phyloP scores from a whole-genome alignment of 257 asterid species.

The Salvia splendens region DNA sequence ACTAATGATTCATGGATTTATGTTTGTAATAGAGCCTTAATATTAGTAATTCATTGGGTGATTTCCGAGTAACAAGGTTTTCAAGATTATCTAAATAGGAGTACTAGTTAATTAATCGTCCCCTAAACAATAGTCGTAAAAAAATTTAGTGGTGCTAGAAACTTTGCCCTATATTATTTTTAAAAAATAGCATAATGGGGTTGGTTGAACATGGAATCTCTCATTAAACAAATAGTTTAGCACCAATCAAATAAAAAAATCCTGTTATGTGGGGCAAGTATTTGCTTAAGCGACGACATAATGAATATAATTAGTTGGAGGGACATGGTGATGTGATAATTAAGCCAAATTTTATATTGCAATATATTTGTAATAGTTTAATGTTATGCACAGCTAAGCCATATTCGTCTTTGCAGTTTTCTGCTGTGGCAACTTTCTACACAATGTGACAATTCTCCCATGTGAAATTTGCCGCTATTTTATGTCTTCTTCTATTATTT shows the following conservation, averaged over 20 bases:
- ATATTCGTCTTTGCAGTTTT: slow-evolving; percentile 15
- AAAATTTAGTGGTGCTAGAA: neutral
- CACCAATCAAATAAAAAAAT: slow-evolving; percentile 14
- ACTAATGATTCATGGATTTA: neutral
- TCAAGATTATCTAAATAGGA: too few species aligned
- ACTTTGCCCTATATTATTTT: neutral
- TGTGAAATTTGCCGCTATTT: slow-evolving; percentile 22
- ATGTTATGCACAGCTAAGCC: slow-evolving; percentile 34
- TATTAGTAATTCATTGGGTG: too few species aligned
- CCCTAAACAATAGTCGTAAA: neutral
- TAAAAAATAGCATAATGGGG: slow-evolving; percentile 19
- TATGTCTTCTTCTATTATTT: too few species aligned
- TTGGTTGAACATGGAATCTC: slow-evolving; percentile 32
- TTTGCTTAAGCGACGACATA: slow-evolving; percentile 25
- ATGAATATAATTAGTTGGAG: slow-evolving; percentile 35
- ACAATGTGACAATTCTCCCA: slow-evolving; percentile 27
- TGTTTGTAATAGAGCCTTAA: neutral
- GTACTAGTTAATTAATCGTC: too few species aligned
- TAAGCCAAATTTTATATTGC: slow-evolving; percentile 5
- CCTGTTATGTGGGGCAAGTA: neutral
- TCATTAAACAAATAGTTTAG: slow-evolving; percentile 3
- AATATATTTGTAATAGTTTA: neutral
- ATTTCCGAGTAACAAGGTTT: too few species aligned
- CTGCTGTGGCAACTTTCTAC: slow-evolving; percentile 10
- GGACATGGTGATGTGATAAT: slow-evolving; percentile 29